phyloP scores from a whole-genome alignment of 192 early-diverging fungal genomes.

The Rhizoclosmatium sp. region DNA sequence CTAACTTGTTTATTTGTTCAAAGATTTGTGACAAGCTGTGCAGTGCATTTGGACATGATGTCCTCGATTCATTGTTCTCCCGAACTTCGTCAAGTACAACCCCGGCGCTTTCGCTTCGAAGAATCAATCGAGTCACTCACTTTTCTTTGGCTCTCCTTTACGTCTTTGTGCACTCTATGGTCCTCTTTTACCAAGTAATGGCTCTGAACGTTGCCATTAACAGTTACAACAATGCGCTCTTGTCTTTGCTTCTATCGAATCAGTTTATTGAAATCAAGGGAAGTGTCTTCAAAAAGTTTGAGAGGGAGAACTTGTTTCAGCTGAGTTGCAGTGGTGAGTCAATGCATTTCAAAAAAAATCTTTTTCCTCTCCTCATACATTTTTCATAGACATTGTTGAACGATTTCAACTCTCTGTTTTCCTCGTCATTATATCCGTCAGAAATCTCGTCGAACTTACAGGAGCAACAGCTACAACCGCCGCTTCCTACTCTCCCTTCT shows the following conservation, averaged over 20 bases:
- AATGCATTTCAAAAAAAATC: constrained; percentile 12
- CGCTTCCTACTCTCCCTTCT: not conserved
- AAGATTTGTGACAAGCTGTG: constrained; percentile 92
- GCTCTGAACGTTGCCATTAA: constrained; percentile 97
- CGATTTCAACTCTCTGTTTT: constrained; percentile 91
- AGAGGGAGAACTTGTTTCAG: constrained; percentile 97
- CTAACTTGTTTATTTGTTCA: not conserved
- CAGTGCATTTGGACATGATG: constrained; percentile 93
- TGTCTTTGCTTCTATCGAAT: constrained; percentile 93
- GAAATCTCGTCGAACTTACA: constrained; percentile 87
- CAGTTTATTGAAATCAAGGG: constrained; percentile 99
- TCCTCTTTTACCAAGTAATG: constrained; percentile 95
- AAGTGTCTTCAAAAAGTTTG: constrained; percentile 96
- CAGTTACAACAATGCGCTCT: constrained; percentile 90
- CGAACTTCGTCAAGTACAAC: constrained; percentile 58
- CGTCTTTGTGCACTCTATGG: constrained; percentile 88
- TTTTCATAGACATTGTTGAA: constrained; percentile 85
- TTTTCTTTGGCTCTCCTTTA: constrained; percentile 84
- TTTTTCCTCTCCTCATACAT: not conserved
- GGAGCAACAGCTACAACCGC: constrained; percentile 35
- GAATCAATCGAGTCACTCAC: constrained; percentile 55
- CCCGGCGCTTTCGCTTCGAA: constrained; percentile 27
- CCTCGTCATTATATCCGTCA: constrained; percentile 86
- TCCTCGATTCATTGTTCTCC: constrained; percentile 92
- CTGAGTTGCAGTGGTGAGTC: constrained; percentile 85